Base-by-base conservation (phyloP, 2,329 filamentous ascomycete genomes). In the Trichoderma asperellum region DNA sequence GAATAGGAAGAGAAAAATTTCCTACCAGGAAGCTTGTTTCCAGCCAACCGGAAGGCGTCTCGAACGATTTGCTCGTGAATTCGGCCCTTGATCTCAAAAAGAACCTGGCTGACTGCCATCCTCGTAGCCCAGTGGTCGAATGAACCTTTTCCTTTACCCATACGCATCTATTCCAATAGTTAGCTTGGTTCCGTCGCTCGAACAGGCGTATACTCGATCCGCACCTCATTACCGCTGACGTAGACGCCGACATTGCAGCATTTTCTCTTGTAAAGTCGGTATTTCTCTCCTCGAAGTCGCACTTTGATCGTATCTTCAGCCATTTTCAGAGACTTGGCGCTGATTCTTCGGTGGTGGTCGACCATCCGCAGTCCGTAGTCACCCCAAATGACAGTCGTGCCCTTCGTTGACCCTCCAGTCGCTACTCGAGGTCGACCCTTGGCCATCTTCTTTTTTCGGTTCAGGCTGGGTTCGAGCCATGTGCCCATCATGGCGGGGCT, bases 81-180 rank as follows among this genome's bases (percentile, higher is more conserved):
- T 75, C 94, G 88, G 57, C 96, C 96, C 81, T 93, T 94, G 74
- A 99, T 83, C 82, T 99, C 96, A 74, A 99, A 96, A 24, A 97
- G 84, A 60, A 99, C 89, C 79, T 96, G 92, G 81, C 92, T 97
- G 63, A 98, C 93, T 10, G 93, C 89, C 74, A 98, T 90, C 80
- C 95, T 89, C 27, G 92, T 89, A 5, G 95, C 94, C 96, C 96
- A 99, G 78, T 97, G 93, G 79, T 99, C 96, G 78, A 99, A 98
- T 72, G 91, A 92, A 75, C 96, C 96, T 80, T 99, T 99, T 82
- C 96, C 96, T 83, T 98, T 99, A 80, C 96, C 96, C 96, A 99
- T 99, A 87, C 96, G 91, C 80, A 93, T 91, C 89, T 91, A 73
- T 7, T 58, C 65, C 4, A 12, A 10, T 7, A 16, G 62, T 59